Base-by-base conservation (phyloP, 352 stramenopile species). In the Globisporangium solare region DNA sequence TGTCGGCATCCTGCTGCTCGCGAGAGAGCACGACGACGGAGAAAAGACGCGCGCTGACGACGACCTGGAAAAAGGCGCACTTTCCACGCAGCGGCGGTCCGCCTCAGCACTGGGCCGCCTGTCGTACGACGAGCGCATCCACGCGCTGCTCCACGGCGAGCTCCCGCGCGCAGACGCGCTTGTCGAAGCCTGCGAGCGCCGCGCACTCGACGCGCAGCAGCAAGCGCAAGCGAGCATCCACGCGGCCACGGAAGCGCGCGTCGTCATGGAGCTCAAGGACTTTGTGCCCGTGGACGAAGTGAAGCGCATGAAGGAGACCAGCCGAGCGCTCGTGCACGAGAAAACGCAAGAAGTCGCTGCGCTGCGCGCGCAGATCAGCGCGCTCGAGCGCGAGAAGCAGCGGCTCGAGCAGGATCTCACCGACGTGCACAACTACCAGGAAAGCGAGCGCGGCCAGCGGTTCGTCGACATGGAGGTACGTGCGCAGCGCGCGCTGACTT, bases 371-470 rank as follows among this genome's bases (percentile, higher is more conserved):
- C 60, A 79, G 17, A 65, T 85, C 52, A 60, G 37, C 32, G 54
- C 68, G 21, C 55, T 85, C 17, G 79, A 75, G n/a, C 63, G 73
- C 14, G 75, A 85, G 54, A 78, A 78, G 47, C 78, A 88, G 61
- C 60, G 46, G 12, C 66, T 88, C 11, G 78, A 88, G 58, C 78
- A 88, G 57, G 58, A 69, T 6, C 64, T 88, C 41, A 86, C 73
- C 18, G 78, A 88, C 52, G 78, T 88, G 21, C 71, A 84, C 70
- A 88, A 84, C 64, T 88, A 86, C 63, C 71, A 80, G 53, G 68
- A 82, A 58, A 88, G 71, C 62, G 73, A 88, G 51, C 78, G 70
- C 24, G 78, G 78, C 0, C 75, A 52, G 10, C 75, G 75, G 10
- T 88, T 88, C 47, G 60, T 74, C 51, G 64, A 78, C 20, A 83